Percentiles rank a stretch among this genome's conserved stretches.
Evolutionary conservation across 164 flowering plant species (phyloP).

Genomic region (Chloranthus sessilifolius): DNA sequence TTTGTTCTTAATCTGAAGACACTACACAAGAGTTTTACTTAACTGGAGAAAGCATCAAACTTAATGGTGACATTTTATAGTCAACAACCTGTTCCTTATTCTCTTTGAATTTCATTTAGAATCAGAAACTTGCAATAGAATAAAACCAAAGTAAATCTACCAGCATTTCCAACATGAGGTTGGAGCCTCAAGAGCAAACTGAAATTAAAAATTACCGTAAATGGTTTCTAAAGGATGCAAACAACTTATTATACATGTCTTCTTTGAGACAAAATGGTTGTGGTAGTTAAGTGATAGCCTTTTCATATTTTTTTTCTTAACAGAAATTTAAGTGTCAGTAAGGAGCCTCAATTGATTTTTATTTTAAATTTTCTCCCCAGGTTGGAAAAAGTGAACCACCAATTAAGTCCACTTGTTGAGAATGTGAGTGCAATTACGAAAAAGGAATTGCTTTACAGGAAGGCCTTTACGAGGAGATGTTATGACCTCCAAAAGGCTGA

Average conservation of each 20-base stretch:
- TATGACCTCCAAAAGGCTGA: conserved; percentile 64
- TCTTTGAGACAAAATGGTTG: not conserved
- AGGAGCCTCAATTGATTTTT: too few species aligned
- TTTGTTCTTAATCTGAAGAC: too few species aligned
- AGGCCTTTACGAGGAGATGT: conserved; percentile 60
- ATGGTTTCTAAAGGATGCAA: not conserved
- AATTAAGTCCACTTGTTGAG: conserved; percentile 22
- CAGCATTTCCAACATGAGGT: too few species aligned
- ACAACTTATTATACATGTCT: not conserved
- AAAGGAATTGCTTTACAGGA: conserved; percentile 39
- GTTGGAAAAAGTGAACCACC: conserved; percentile 32
- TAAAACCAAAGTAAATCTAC: too few species aligned
- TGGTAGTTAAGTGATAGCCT: not conserved
- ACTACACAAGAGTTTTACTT: too few species aligned
- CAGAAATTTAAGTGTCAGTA: not conserved
- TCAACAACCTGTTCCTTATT: too few species aligned
- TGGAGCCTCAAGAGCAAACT: too few species aligned
- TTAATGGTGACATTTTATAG: too few species aligned
- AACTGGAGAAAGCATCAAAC: too few species aligned
- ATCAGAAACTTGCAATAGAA: too few species aligned
- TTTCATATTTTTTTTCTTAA: not conserved
- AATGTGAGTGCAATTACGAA: conserved; percentile 21
- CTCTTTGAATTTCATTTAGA: too few species aligned
- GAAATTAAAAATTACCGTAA: too few species aligned
- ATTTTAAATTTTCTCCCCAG: conserved; percentile 27